Base-by-base conservation (phyloP, 75 land plant genomes). In the Chamaecyparis obtusa region DNA sequence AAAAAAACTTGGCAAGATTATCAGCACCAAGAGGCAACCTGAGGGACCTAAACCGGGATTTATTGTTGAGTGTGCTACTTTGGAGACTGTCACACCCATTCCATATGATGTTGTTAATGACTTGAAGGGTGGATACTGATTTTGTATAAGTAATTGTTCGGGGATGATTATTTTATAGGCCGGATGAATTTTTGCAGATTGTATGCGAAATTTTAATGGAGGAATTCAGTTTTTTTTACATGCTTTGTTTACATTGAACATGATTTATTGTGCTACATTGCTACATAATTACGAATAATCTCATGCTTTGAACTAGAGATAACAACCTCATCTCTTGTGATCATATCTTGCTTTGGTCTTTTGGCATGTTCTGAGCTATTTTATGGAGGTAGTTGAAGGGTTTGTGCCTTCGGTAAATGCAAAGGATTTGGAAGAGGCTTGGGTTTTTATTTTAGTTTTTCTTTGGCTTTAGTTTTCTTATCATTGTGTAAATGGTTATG, bases 81-180 rank as follows among this genome's bases (percentile, higher is more conserved):
- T 92, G 83, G 92, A 92, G 85, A 93, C 94, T 43, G 94, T 93
- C 30, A 93, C 94, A 36, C 94, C 94, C 48, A 92, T 93, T 75
- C 94, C 94, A 30, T 93, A 93, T 82, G 94, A 93, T 88, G 94
- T 93, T 39, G 94, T 93, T 32, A 93, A 93, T 76, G 94, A 93
- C 74, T 92, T 93, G 37, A 93, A 93, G 85, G 94, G 94, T 27
- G 94, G 94, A 35, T 93, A 93, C 37, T 90, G 75, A 83, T 19
- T 41, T 16, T 41, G 43, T 41, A 36, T 0, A n/a, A 32, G 19
- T 57, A 57, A 57, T 57, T 57, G 64, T 57, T 19, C 3, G 21
- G 5, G 2, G 64, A 17, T 19, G 5, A 57, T 57, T 57, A 16
- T 57, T 17, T 57, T 57, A 57, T 57, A 17, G 64, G 64, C 64